Evolutionary conservation across 805 yeast species (phyloP).

Genomic region (Blastobotrys terrestris): DNA sequence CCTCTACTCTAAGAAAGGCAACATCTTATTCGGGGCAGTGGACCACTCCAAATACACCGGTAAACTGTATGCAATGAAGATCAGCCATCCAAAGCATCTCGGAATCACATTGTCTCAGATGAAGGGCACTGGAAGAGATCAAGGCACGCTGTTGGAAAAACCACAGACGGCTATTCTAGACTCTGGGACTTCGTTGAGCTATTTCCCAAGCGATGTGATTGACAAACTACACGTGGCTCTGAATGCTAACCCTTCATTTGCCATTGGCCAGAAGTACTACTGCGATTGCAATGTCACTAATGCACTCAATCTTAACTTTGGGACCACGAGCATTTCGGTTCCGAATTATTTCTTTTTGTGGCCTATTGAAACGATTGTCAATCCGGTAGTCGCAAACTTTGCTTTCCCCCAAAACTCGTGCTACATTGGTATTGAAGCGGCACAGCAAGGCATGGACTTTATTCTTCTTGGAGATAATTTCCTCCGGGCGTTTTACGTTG

Average conservation of each 20-base stretch:
- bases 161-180: slow-evolving; percentile 40
- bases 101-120: slow-evolving; percentile 28
- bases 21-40: slow-evolving; percentile 51
- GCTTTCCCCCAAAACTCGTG: slow-evolving; percentile 33
- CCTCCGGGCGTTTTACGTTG: slow-evolving; percentile 54
- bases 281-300: slow-evolving; percentile 33
- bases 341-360: slow-evolving; percentile 32
- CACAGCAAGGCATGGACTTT: slow-evolving; percentile 30
- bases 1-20: slow-evolving; percentile 38
- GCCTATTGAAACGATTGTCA: slow-evolving; percentile 31
- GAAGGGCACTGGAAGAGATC: slow-evolving; percentile 23
- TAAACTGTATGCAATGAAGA: slow-evolving; percentile 32
- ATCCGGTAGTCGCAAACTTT: slow-evolving; percentile 22
- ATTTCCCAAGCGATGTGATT: slow-evolving; percentile 38
- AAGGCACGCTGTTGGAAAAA: slow-evolving; percentile 18
- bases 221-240: slow-evolving; percentile 32
- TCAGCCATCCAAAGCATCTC: slow-evolving; percentile 31
- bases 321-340: slow-evolving; percentile 22
- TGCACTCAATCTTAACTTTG: slow-evolving; percentile 27
- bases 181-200: slow-evolving; percentile 50
- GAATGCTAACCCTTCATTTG: slow-evolving; percentile 33
- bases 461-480: slow-evolving; percentile 57
- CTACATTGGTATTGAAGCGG: slow-evolving; percentile 30
- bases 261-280: slow-evolving; percentile 31
- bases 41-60: slow-evolving; percentile 47